Evolutionary conservation across 352 stramenopile species (phyloP).

Genomic region (Phytophthora pistaciae): DNA sequence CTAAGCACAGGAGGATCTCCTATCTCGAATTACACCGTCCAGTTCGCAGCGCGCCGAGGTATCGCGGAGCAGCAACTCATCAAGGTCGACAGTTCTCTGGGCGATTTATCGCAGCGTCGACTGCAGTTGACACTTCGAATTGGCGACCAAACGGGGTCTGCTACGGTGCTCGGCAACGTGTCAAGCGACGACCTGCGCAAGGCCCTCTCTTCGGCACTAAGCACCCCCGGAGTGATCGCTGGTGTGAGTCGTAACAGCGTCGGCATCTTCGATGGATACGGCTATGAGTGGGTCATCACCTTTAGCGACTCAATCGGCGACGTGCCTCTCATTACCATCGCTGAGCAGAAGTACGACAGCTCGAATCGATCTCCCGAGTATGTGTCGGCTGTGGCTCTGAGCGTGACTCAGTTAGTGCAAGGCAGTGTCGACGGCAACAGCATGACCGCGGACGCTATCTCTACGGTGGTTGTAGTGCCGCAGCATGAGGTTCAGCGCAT

Average conservation of each 20-base stretch:
- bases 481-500: slow-evolving; percentile 76
- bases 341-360: slow-evolving; percentile 14
- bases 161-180: slow-evolving; percentile 49
- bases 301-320: slow-evolving; percentile 71
- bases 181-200: slow-evolving; percentile 42
- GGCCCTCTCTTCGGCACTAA: slow-evolving; percentile 25
- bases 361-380: slow-evolving; percentile 33
- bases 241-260: slow-evolving; percentile 54
- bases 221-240: slow-evolving; percentile 20
- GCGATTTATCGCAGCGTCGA: slow-evolving; percentile 31
- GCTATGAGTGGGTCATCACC: slow-evolving; percentile 75
- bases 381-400: slow-evolving; percentile 32
- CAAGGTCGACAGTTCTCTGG: slow-evolving; percentile 43
- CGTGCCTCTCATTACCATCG: slow-evolving; percentile 44
- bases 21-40: slow-evolving; percentile 59
- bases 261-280: slow-evolving; percentile 55
- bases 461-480: slow-evolving; percentile 38
- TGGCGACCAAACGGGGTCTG: slow-evolving; percentile 25
- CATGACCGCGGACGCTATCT: slow-evolving; percentile 22
- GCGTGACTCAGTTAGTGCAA: slow-evolving; percentile 53
- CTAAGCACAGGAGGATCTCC: slow-evolving; percentile 58
- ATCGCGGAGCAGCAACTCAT: slow-evolving; percentile 73
- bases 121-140: slow-evolving; percentile 27
- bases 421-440: slow-evolving; percentile 42
- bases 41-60: slow-evolving; percentile 69